Evolutionary conservation across 768 basidiomycete genomes (phyloP), one percentile per base, ranked within the genome.

Genomic region (Scleroderma bovista): DNA sequence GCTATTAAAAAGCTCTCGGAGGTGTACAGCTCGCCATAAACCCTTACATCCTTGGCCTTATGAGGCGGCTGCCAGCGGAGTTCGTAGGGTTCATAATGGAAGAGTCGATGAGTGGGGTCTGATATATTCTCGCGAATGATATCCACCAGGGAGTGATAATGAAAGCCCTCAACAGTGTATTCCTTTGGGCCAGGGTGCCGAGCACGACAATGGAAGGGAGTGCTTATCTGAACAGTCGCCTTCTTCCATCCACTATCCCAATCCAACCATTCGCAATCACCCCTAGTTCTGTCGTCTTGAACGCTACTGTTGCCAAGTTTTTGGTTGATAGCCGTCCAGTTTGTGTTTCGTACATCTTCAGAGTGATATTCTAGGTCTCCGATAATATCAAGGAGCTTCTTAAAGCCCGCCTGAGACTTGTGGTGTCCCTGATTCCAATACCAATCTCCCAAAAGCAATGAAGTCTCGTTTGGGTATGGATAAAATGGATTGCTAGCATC

Each of bases 381-480:
- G 3, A 58, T 29, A 10, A 59, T 57, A n/a, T 38, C 23, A 1
- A 59, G 8, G 22, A 58, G 52, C 19, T 48, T n/a, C n/a, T n/a
- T 39, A 51, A 59, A 60, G 48, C 38, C 52, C 38, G 42, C 26
- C 24, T 57, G 51, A 1, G 58, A 60, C 41, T 63, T 60, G 33
- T 59, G 58, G 13, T 33, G 37, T 6, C 58, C 49, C 12, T 48
- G 32, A 15, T 53, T 52, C 56, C 60, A 63, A 49, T 50, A 58
- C 60, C 58, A 63, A 10, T 61, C 39, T 0, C 54, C 56, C 8
- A 57, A 41, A 11, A 22, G 34, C 31, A 59, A 60, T 3, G 55
- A 48, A 7, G 15, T 52, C 31, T 49, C 29, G 23, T 57, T 60
- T n/a, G 59, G 57, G 44, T 52, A 57, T 3, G 53, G 57, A 16